These are phyloP conservation scores for Oidium heveae DNA, from an alignment of 2,329 filamentous ascomycete genomes.

Conservation along the genomic window DNA sequence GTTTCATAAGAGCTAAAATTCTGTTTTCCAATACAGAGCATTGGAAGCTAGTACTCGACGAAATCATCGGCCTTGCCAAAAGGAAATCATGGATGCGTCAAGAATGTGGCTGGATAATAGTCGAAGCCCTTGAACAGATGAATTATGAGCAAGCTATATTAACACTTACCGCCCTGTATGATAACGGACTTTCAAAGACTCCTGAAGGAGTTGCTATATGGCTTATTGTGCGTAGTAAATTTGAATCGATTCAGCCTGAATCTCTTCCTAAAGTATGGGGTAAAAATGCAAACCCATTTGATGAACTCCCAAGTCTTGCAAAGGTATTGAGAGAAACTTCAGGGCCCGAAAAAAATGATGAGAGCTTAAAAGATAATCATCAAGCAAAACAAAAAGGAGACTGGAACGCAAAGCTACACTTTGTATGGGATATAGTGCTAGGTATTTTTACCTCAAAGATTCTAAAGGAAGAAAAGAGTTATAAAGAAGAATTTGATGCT, in stretches of 20 bases:
- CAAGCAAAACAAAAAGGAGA: slow-evolving; percentile 30
- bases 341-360: slow-evolving; percentile 22
- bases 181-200: slow-evolving; percentile 46
- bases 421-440: slow-evolving; percentile 70
- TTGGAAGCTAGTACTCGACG: slow-evolving; percentile 44
- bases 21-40: slow-evolving; percentile 33
- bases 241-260: slow-evolving; percentile 38
- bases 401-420: slow-evolving; percentile 61
- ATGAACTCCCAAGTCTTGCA: slow-evolving; percentile 42
- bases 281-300: slow-evolving; percentile 42
- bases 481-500: slow-evolving; percentile 29
- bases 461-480: slow-evolving; percentile 10
- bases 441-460: slow-evolving; percentile 20
- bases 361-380: slow-evolving; percentile 20
- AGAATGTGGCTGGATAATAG: slow-evolving; percentile 64
- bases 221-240: slow-evolving; percentile 41
- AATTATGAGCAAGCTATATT: slow-evolving; percentile 27
- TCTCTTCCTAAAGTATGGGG: slow-evolving; percentile 37
- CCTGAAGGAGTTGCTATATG: slow-evolving; percentile 79
- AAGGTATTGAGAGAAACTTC: slow-evolving; percentile 58
- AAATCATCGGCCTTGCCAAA: slow-evolving; percentile 47
- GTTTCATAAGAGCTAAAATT: slow-evolving; percentile 55
- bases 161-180: slow-evolving; percentile 35
- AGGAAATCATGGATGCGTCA: slow-evolving; percentile 77
- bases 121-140: slow-evolving; percentile 42